Evolutionary conservation across 176 grass and related monocot species (phyloP).

Genomic region (Eremochloa ophiuroides): DNA sequence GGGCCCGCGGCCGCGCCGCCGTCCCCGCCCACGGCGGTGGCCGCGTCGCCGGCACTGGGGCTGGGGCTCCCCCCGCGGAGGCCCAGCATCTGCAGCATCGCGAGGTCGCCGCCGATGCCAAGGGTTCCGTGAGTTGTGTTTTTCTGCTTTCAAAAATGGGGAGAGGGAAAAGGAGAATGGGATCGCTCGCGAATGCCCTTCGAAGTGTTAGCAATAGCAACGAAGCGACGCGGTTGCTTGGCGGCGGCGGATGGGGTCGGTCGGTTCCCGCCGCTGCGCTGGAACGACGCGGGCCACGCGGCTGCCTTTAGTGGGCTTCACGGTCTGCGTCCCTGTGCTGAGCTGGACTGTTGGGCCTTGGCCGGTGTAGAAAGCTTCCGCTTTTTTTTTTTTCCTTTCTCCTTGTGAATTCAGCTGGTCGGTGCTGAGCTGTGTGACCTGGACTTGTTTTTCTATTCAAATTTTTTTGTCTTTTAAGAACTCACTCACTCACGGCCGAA

Average conservation of each 20-base stretch:
- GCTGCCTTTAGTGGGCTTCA: constrained; percentile 9
- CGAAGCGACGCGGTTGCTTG: background rate
- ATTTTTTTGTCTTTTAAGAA: background rate
- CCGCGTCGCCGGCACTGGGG: constrained; percentile 4
- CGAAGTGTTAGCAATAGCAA: background rate
- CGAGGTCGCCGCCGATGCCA: constrained; percentile 10
- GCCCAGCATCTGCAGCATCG: constrained; percentile 74
- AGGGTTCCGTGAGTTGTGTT: background rate
- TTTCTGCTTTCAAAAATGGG: constrained; percentile 32
- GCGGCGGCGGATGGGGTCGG: background rate
- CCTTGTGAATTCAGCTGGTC: background rate
- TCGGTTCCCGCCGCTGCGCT: background rate
- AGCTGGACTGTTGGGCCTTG: constrained; percentile 21
- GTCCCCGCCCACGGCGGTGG: constrained; percentile 25
- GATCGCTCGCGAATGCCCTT: background rate
- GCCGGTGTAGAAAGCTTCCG: constrained; percentile 8
- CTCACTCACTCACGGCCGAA: too few species aligned
- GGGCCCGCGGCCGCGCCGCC: constrained; percentile 12
- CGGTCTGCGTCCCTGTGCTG: background rate
- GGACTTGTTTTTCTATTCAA: background rate
- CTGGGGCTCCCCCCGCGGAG: constrained; percentile 35
- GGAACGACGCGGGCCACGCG: constrained; percentile 14
- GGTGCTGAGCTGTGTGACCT: background rate
- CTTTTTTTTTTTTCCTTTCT: background rate
- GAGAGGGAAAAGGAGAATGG: constrained; percentile 17